Conservation (phyloP, 805 yeast genomes). For the Nakazawaea populi region DNA sequence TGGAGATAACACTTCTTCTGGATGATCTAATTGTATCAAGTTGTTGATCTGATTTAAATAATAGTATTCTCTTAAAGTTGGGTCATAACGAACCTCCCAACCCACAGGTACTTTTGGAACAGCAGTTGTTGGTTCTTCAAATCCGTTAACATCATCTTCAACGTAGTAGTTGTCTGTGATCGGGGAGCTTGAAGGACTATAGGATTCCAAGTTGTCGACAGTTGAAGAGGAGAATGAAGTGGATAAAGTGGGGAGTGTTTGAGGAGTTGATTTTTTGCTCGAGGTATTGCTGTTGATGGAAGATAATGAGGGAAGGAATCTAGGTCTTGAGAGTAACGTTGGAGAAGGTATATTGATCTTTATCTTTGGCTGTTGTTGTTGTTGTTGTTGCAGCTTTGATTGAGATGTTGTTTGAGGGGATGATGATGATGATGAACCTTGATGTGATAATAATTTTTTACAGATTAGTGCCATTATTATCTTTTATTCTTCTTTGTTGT, state of each 20-base stretch:
- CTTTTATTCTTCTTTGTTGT: no score
- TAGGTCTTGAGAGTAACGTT: neutral
- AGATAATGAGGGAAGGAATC: neutral
- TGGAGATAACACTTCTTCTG: slow-evolving; percentile 32
- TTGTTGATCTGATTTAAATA: slow-evolving; percentile 30
- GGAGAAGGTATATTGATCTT: neutral
- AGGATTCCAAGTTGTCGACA: neutral
- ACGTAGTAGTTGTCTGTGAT: neutral
- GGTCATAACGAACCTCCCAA: slow-evolving; percentile 32
- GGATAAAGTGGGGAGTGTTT: neutral
- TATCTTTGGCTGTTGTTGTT: neutral
- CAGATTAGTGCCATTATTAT: neutral
- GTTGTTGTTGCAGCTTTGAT: neutral
- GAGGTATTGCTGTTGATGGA: neutral
- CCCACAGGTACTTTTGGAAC: slow-evolving; percentile 18
- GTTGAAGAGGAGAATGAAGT: neutral
- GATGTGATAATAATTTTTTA: neutral
- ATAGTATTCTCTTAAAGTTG: slow-evolving; percentile 32
- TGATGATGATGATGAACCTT: neutral
- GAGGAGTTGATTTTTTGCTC: neutral
- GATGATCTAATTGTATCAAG: slow-evolving; percentile 36
- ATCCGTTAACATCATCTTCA: no score
- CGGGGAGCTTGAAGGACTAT: neutral
- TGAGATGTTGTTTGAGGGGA: neutral
- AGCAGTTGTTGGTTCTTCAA: no score